Evolutionary conservation across 1,139 yeast genomes (phyloP).

Genomic region (Geotrichum fermentans): DNA sequence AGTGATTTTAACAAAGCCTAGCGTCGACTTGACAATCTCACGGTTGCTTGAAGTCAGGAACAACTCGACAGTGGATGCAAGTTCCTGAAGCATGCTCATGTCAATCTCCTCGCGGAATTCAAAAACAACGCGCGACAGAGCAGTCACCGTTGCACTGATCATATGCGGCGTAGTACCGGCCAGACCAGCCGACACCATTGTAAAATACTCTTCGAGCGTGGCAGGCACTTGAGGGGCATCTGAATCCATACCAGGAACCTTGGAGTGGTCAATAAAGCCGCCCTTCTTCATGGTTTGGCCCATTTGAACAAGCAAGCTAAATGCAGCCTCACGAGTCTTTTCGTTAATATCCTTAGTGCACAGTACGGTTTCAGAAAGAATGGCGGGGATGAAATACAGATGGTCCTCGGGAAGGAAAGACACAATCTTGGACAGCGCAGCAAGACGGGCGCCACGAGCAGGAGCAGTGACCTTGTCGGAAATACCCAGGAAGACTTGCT

Average conservation of each 20-base stretch:
- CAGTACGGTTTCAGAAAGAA: slow-evolving; percentile 81
- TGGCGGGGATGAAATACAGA: slow-evolving; percentile 71
- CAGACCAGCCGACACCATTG: slow-evolving; percentile 93
- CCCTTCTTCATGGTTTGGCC: slow-evolving; percentile 74
- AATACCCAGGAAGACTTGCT: slow-evolving; percentile 54
- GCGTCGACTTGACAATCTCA: slow-evolving; percentile 89
- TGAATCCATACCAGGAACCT: slow-evolving; percentile 60
- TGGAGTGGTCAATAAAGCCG: slow-evolving; percentile 59
- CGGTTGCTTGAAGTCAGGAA: slow-evolving; percentile 86
- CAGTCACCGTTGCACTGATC: slow-evolving; percentile 94
- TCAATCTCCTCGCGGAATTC: slow-evolving; percentile 69
- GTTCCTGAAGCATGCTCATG: slow-evolving; percentile 59
- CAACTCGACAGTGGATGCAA: slow-evolving; percentile 82
- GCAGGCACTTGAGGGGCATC: slow-evolving; percentile 60
- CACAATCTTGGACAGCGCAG: slow-evolving; percentile 58
- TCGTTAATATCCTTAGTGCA: slow-evolving; percentile 93
- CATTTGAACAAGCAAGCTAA: slow-evolving; percentile 70
- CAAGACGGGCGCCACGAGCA: slow-evolving; percentile 75
- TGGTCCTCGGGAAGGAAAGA: slow-evolving; percentile 58
- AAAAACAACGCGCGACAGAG: slow-evolving; percentile 77
- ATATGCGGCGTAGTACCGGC: slow-evolving; percentile 92
- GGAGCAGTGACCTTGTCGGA: slow-evolving; percentile 61
- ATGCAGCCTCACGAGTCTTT: slow-evolving; percentile 80
- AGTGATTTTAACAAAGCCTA: slow-evolving; percentile 92
- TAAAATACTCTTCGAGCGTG: slow-evolving; percentile 72